phyloP scores from a whole-genome alignment of 2,329 filamentous ascomycete species.

The Parastagonospora nodorum region DNA sequence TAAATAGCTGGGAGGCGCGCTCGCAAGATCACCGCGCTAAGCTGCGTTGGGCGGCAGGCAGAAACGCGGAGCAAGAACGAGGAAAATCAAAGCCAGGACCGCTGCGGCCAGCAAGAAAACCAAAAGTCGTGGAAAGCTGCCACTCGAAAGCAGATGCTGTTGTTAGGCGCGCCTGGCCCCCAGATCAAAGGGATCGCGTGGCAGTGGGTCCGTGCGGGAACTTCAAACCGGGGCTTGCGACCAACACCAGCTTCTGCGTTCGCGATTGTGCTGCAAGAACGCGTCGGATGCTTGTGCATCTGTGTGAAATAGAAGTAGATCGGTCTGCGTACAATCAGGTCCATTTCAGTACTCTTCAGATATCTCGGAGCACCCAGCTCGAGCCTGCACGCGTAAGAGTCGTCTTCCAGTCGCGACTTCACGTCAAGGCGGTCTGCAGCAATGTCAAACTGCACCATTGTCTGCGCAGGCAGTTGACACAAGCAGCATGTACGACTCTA shows the following conservation, averaged over 20 bases:
- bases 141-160: constrained; percentile 10
- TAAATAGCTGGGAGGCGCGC: constrained; percentile 26
- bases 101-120: constrained; percentile 1
- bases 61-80: constrained; percentile 21
- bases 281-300: no score
- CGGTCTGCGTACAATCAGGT: no score
- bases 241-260: not conserved
- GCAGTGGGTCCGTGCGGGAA: not conserved
- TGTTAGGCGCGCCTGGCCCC: constrained; percentile 5
- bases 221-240: not conserved
- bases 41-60: constrained; percentile 19
- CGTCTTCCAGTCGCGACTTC: no score
- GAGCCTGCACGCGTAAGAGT: no score
- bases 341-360: no score
- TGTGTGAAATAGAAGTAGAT: no score
- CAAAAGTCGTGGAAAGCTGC: constrained; percentile 1
- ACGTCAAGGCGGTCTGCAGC: no score
- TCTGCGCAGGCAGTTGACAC: no score
- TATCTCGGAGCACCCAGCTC: no score
- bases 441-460: not conserved
- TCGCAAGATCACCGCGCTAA: constrained; percentile 37
- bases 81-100: constrained; percentile 19
- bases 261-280: no score
- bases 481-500: no score
- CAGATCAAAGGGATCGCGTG: not conserved